Base-by-base conservation (phyloP, 140 eudicot genomes). In the Stevia rebaudiana region DNA sequence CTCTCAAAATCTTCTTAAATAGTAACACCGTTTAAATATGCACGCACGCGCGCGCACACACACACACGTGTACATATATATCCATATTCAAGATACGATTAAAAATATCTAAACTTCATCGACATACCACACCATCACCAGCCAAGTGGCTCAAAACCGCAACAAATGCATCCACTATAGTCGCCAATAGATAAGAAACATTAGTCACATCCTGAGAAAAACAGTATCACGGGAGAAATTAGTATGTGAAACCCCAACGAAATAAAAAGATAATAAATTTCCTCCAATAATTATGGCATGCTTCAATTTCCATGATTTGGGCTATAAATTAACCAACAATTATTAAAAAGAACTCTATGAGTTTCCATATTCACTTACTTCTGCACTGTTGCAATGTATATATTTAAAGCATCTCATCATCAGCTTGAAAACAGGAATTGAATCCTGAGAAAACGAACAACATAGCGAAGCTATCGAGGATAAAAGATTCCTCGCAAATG, bases 121-220 rank as follows among this genome's bases (percentile, higher is more conserved):
- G 65, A 71, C 84, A 65, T 92, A 92, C 99, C 94, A 74, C 40
- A 71, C 76, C 84, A 66, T 49, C 71, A 66, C 65, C 80, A 44
- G 72, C 94, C 84, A 83, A 70, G 69, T 79, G 77, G 74, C 73
- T 70, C 86, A 88, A 74, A 56, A 85, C 90, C 66, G 79, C 88
- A 62, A 81, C 71, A 76, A 83, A 78, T 31, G 95, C 89, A 76
- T 88, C 95, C 74, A 76, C 84, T 24, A 68, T 65, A 68, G 65
- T 62, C 67, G 80, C 95, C 62, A 79, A 42, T 56, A 79, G 51
- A 74, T 67, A 52, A 39, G 58, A 70, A 60, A 76, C 49, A 70
- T 70, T 68, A 24, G 61, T 31, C 64, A 73, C 43, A 35, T 88
- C 96, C 98, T 92, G 69, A 62, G 50, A 71, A 39, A 69, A 36